Base-by-base conservation (phyloP, 169 alveolate species). In the Cryptosporidium ryanae region DNA sequence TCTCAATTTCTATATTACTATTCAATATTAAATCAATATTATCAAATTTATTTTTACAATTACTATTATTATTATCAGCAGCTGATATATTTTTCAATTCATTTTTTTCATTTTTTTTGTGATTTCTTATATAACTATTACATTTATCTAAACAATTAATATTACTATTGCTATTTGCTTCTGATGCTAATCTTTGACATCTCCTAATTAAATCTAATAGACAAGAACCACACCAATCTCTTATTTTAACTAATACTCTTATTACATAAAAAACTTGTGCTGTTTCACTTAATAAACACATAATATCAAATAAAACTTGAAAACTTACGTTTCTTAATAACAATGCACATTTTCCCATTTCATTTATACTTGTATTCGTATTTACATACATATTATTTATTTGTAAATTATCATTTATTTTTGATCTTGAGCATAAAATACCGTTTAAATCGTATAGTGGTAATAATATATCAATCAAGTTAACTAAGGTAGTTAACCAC, bases 211-310 rank as follows among this genome's bases (percentile, higher is more conserved):
- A 61, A 61, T 76, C 87, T 21, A 76, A 61, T 44, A 76, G 43
- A 61, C 87, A 76, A 13, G 87, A 76, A 8, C 87, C 87, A 76
- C 87, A 76, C 87, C 87, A 76, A 61, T 76, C 87, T 55, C 87
- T 34, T 34, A 76, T 34, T 48, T 76, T 76, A n/a, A 76, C 87
- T 23, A 76, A 21, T 10, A 76, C 87, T 44, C 87, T 55, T 34
- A 76, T 76, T 34, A 76, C 87, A 46, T 76, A 59, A 49, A 76
- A 76, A 23, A 76, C 87, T 25, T 76, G 87, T 55, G 87, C 55
- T n/a, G 87, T 76, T 23, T 76, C 87, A 44, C 87, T 76, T 8
- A 76, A 34, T 76, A 76, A 57, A 44, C 87, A 76, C 87, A 76
- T 76, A 0, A 76, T 76, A 44, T 76, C 87, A 29, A 76, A 61